Base-by-base conservation (phyloP, 2,329 filamentous ascomycete genomes). In the Talaromyces albobiverticillius region DNA sequence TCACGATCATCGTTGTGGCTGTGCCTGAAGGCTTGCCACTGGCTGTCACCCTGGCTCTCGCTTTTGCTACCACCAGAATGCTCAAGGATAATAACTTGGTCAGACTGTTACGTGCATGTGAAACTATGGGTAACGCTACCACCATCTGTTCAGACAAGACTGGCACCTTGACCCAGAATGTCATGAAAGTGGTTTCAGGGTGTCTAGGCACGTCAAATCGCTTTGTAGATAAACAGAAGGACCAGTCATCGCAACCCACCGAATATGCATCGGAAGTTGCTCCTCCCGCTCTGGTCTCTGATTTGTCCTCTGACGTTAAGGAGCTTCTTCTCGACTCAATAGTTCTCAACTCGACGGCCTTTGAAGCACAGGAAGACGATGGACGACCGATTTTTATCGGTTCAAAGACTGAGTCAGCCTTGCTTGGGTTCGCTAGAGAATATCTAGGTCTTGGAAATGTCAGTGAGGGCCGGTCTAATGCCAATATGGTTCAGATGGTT, bases 341-440 rank as follows among this genome's bases (percentile, higher is more conserved):
- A 57, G 78, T 81, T 10, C 73, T 87, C 60, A 89, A 88, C 64
- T 88, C 86, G 0, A 87, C 85, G 0, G 85, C 86, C 1, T 89
- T 89, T 59, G 84, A 88, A 64, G 20, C 53, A 14, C 79, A 81
- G 5, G 82, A 86, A 41, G 78, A 82, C 41, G 79, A 85, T 40
- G 84, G 84, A 29, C 75, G 78, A 16, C 71, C 68, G 32, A 74
- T 79, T 0, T 91, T 89, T 60, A 79, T 90, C 58, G 88, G 88
- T 26, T 90, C 87, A 4, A 90, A 90, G 71, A 91, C 88, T 0
- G 88, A 91, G 66, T 89, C 86, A 3, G 87, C 88, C 20, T 76
- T 91, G 11, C 77, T 91, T n/a, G 76, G 78, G 22, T 89, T 90
- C 64, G 84, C 86, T 18, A 79, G 81, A 46, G 82, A 87, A 46